Conservation (phyloP, 192 early-diverging fungal species). For the Rhizophlyctis rosea region DNA sequence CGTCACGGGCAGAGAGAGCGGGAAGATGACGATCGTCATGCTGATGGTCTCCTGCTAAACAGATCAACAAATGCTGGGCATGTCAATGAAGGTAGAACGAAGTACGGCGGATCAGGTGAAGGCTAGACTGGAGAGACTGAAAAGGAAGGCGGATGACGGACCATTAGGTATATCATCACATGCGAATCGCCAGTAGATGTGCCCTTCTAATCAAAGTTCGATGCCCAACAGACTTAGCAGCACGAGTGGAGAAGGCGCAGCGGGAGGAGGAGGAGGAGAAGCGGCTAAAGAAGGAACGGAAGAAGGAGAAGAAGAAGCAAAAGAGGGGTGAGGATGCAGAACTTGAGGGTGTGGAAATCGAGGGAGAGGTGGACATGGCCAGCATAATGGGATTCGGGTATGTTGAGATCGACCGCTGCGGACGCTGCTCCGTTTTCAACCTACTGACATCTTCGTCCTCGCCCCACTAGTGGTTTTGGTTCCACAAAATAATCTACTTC, state of each 20-base stretch:
- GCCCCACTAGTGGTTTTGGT: no score
- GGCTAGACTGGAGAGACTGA: slow-evolving; percentile 65
- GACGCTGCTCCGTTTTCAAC: no score
- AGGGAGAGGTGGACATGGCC: slow-evolving; percentile 63
- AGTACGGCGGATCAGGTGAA: slow-evolving; percentile 74
- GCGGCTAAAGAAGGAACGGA: slow-evolving; percentile 48
- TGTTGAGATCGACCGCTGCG: no score
- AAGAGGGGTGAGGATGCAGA: slow-evolving; percentile 53
- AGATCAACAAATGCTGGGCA: slow-evolving; percentile 81
- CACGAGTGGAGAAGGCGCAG: slow-evolving; percentile 59
- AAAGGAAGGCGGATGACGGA: slow-evolving; percentile 63
- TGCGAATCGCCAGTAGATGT: slow-evolving; percentile 1
- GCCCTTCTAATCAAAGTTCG: slow-evolving; percentile 5
- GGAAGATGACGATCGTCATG: background rate
- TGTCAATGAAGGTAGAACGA: slow-evolving; percentile 79
- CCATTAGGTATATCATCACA: slow-evolving; percentile 57
- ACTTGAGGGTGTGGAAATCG: slow-evolving; percentile 20
- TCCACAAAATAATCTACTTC: no score
- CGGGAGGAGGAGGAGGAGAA: slow-evolving; percentile 69
- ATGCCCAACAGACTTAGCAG: slow-evolving; percentile 58
- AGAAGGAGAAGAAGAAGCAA: slow-evolving; percentile 44
- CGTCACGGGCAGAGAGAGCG: background rate
- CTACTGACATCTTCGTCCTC: no score
- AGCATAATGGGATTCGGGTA: slow-evolving; percentile 72
- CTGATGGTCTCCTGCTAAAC: slow-evolving; percentile 1